A percentile compares a stretch with the other conserved stretches of the same genome.
Evolutionary conservation across 2,329 filamentous ascomycete species (phyloP).

Genomic region (Ophiocordyceps camponoti-floridani): DNA sequence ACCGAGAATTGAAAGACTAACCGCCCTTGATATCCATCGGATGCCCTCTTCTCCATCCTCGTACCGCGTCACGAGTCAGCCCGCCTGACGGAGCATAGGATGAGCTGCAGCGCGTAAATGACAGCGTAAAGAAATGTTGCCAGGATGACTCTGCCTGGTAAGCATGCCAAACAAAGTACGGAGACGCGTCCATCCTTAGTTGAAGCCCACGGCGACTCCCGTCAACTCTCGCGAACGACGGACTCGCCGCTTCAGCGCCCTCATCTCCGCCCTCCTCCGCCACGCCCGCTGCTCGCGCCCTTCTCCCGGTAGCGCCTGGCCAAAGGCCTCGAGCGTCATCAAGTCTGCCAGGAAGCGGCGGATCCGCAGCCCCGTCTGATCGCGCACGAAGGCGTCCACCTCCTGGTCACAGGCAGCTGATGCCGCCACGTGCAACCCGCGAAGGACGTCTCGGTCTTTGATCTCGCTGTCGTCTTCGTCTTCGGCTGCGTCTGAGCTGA

Average conservation of each 20-base stretch:
- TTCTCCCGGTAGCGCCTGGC: conserved; percentile 10
- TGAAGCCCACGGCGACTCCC: conserved; percentile 3
- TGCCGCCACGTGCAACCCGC: conserved; percentile 35
- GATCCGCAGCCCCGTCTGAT: conserved; percentile 32
- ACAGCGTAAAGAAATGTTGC: background rate
- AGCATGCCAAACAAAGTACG: background rate
- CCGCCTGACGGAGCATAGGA: no score
- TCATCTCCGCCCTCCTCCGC: conserved; percentile 14
- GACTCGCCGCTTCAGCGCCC: conserved; percentile 16
- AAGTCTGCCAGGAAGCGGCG: conserved; percentile 37
- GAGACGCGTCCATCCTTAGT: background rate
- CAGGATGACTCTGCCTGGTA: background rate
- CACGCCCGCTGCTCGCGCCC: conserved; percentile 9
- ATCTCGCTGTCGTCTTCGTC: conserved; percentile 17
- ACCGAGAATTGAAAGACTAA: no score
- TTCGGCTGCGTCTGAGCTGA: conserved; percentile 8
- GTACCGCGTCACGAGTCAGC: no score
- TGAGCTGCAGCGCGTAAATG: background rate
- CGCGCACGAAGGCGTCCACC: conserved; percentile 31
- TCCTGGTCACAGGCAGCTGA: conserved; percentile 36
- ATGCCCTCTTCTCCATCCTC: no score
- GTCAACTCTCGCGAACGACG: conserved; percentile 14
- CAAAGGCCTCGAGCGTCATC: conserved; percentile 28
- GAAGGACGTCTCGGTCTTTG: conserved; percentile 31
- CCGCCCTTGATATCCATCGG: no score